Evolutionary conservation across 345 rosid genomes (phyloP), one percentile per base, ranked within the genome.

Genomic region (Murraya paniculata): DNA sequence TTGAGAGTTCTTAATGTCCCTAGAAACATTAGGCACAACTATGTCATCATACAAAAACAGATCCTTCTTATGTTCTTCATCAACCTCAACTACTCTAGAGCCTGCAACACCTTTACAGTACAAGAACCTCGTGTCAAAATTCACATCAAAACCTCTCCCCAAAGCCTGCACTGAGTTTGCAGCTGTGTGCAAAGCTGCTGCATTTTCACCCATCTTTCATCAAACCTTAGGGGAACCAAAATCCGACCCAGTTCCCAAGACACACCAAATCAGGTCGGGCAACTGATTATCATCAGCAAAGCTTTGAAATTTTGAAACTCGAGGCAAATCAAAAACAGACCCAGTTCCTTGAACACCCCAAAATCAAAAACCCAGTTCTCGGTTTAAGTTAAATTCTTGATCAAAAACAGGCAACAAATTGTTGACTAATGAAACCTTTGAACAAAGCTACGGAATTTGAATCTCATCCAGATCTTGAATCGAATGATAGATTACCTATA

Each of bases 131-230:
- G 93, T 87, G 78, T 91, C 96, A 38, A 78, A 89, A 74, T 90
- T 91, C 48, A 86, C 93, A 84, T 90, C 96, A 59, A 91, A 91
- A 3, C 96, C 96, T 73, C 91, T 87, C 68, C 96, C 96, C 28
- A 91, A 74, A 7, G 92, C 93, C 81, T 87, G 89, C 45, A 89
- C 92, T 0, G 93, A 84, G 82, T 85, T 91, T 68, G 79, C 73
- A 53, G 92, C 96, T 19, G 92, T 85, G 80, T 87, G 89, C 84
- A 82, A 18, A 24, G 88, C 89, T 16, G 88, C 91, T 24, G 85
- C 88, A 72, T 82, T 84, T 64, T 78, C 86, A 59, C 81, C 87
- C 90, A 85, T 85, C 77, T 74, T 57, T 79, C 85, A 77, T 53
- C 57, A 53, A 53, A 53, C 21, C 57, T 53, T 53, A 14, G 1